These are phyloP conservation scores for Talaromyces sp. DNA, from an alignment of 2,329 filamentous ascomycete species.

Conservation along the genomic window DNA sequence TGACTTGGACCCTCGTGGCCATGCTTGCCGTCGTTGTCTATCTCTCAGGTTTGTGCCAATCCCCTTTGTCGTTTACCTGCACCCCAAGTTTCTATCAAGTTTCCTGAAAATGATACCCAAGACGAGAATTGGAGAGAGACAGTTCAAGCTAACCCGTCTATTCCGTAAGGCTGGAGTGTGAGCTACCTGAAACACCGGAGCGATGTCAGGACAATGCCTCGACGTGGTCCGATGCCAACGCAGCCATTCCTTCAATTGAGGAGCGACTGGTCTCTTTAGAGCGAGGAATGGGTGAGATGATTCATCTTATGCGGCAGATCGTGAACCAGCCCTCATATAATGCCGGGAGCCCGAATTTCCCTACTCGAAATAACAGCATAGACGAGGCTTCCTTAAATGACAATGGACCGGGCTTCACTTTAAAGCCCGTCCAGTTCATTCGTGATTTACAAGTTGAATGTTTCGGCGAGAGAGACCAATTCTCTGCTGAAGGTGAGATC, in stretches of 20 bases:
- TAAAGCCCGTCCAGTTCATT: constrained; percentile 36
- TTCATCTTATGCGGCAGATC: constrained; percentile 37
- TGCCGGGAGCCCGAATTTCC: constrained; percentile 20
- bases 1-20: constrained; percentile 38
- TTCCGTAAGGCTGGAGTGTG: constrained; percentile 35
- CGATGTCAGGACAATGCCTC: constrained; percentile 36
- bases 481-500: constrained; percentile 25
- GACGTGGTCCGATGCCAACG: constrained; percentile 35
- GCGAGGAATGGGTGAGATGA: constrained; percentile 39
- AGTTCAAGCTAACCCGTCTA: constrained; percentile 11
- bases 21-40: constrained; percentile 40
- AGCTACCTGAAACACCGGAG: constrained; percentile 38
- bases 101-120: neutral
- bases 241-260: constrained; percentile 36
- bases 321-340: constrained; percentile 26
- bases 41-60: constrained; percentile 35
- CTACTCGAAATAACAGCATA: constrained; percentile 23
- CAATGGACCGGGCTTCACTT: constrained; percentile 22
- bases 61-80: neutral
- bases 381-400: constrained; percentile 29
- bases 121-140: neutral
- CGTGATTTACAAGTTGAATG: constrained; percentile 37
- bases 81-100: too few relatives aligned
- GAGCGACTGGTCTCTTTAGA: constrained; percentile 37
- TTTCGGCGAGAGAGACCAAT: constrained; percentile 29